Percentiles rank a stretch among this genome's conserved stretches.
Evolutionary conservation across 2,329 filamentous ascomycete genomes (phyloP).

Genomic region (Lecanosticta acicola): DNA sequence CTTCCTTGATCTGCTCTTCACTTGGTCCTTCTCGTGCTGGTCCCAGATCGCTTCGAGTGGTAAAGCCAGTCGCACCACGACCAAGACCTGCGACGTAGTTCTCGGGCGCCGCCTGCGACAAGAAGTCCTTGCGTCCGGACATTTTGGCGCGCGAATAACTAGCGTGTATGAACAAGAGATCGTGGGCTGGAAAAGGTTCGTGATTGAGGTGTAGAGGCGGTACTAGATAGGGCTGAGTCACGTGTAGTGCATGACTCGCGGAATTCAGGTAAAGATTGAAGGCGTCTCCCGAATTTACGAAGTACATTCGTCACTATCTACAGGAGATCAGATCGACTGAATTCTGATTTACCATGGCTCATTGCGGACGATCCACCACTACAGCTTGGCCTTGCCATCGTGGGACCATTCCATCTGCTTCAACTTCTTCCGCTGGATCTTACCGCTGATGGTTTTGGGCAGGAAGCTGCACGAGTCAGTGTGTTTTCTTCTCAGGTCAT

Average conservation of each 20-base stretch:
- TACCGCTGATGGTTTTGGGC: conserved; percentile 37
- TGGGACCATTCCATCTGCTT: conserved; percentile 35
- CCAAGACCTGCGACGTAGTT: conserved; percentile 85
- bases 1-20: conserved; percentile 97
- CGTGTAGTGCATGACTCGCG: neutral
- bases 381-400: conserved; percentile 21
- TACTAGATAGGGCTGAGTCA: neutral
- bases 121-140: conserved; percentile 72
- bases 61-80: conserved; percentile 96
- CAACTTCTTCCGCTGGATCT: conserved; percentile 33
- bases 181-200: neutral
- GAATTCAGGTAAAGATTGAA: no score
- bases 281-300: no score
- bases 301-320: no score
- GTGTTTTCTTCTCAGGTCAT: neutral
- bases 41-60: conserved; percentile 91
- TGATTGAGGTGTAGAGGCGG: neutral
- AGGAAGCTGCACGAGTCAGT: conserved; percentile 24
- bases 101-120: conserved; percentile 67
- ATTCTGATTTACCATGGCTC: no score
- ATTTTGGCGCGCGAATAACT: conserved; percentile 41
- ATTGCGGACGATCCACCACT: no score
- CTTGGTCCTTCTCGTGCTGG: conserved; percentile 92
- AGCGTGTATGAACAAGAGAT: neutral
- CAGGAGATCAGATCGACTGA: no score